phyloP scores from a whole-genome alignment of 148 eudicot genomes.

The Heliosperma pusillum region DNA sequence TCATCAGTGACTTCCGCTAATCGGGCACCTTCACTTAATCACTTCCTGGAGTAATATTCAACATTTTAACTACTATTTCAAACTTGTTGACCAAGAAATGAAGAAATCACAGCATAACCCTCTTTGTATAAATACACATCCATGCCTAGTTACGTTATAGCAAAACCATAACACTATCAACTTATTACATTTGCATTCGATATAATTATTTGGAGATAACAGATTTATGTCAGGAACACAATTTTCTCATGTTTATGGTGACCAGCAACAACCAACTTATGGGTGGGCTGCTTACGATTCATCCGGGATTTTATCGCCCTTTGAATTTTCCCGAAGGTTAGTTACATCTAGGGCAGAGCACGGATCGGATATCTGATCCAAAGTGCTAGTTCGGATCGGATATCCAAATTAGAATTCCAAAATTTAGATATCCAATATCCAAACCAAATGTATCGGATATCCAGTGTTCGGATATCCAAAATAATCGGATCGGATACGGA shows the following conservation, averaged over 20 bases:
- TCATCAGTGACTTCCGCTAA: background rate
- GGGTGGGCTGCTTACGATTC: constrained; percentile 26
- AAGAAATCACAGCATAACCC: background rate
- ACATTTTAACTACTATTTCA: too few relatives aligned
- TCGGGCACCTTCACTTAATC: background rate
- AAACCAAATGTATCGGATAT: too few relatives aligned
- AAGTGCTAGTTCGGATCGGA: too few relatives aligned
- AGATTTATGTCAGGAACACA: background rate
- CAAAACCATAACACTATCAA: background rate
- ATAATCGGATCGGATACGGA: too few relatives aligned
- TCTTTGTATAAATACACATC: too few relatives aligned
- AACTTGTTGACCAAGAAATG: background rate
- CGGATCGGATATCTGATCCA: too few relatives aligned
- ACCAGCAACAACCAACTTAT: constrained; percentile 15
- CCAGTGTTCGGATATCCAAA: too few relatives aligned
- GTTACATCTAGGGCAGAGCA: too few relatives aligned
- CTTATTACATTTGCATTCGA: background rate
- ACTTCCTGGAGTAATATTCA: background rate
- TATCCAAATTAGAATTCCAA: too few relatives aligned
- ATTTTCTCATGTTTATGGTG: background rate
- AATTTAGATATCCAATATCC: too few relatives aligned
- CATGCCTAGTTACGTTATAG: background rate
- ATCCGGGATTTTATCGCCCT: constrained; percentile 17
- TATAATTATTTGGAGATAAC: background rate
- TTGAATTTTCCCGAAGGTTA: constrained; percentile 18